Base-by-base conservation (phyloP, 2,329 filamentous ascomycete genomes). In the Aspergillus brasiliensis region DNA sequence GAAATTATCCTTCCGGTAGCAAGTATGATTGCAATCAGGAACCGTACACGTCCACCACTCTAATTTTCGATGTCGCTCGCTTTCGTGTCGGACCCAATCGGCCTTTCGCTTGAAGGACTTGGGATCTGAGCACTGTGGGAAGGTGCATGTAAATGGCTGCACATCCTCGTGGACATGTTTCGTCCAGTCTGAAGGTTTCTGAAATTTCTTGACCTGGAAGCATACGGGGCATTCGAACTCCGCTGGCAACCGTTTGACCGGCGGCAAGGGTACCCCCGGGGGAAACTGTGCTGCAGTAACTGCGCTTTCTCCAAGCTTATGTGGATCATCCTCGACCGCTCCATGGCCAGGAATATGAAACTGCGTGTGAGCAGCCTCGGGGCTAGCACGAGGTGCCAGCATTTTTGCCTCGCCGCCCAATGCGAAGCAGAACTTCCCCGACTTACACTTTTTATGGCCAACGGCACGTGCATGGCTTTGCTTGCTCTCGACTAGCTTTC, bases 61-160 rank as follows among this genome's bases (percentile, higher is more conserved):
- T 2, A 96, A 80, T 64, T 96, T 91, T 23, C 93, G 86, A 73
- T 97, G 93, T 25, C 90, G 88, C 76, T 97, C 93, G 67, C 94
- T 96, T 73, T 97, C 93, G 70, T 97, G 93, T 28, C 93, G 86
- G 21, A 97, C 92, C 93, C 93, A 97, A 73, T 97, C 93, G 13
- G 93, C 93, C 77, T 97, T 97, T 51, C 92, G 86, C 77, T 97
- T 97, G 81, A 97, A 97, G 37, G 91, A 92, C 76, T 96, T 96
- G 17, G 91, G 88, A 51, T 96, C 92, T 8, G 85, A 84, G 72
- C 93, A 97, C 53, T 86, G 83, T 2, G 90, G 87, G 80, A 94
- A 97, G 0, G 92, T 97, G 76, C 93, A 97, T 3, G 91, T 96
- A 67, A 97, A 97, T 0, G 93, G 93, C 72, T 95, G 91, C 1